Base-by-base conservation (phyloP, 2,329 filamentous ascomycete species). In the Ceratocystis huliohia region DNA sequence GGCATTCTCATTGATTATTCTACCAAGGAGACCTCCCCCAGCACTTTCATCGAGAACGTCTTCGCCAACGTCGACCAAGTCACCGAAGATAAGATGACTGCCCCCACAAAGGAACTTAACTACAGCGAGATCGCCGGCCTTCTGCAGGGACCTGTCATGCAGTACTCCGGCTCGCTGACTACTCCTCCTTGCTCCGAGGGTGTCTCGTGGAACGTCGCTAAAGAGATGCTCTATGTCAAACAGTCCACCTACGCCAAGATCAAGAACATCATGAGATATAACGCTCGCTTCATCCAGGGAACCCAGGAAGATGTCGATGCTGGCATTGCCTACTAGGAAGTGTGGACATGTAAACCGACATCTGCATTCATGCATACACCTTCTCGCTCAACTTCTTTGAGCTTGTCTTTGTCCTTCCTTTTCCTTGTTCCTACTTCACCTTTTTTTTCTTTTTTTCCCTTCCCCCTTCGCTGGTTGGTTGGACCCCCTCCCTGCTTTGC, bases 161-260 rank as follows among this genome's bases (percentile, higher is more conserved):
- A 59, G 30, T 87, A 86, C 75, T 73, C 74, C 13, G 84, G 84
- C 22, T 84, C 82, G 20, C 76, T 87, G 61, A 87, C 84, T 50
- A 86, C 83, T 0, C 84, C 84, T 22, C 84, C 84, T 3, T 86
- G 84, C 74, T 76, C 77, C 17, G 82, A 86, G 73, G 79, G 79
- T 30, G 75, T 86, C 25, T 75, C 73, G 8, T 85, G 82, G 77
- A 74, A 82, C 61, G 74, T 84, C 53, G 79, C 79, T 69, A 74
- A 76, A 68, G 70, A 80, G 66, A 78, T 79, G 46, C 72, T 84
- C 2, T 72, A 73, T 45, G 74, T 85, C 69, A 74, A 77, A 69
- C 76, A 81, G 17, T 73, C 73, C 3, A 81, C 79, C 17, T 85
- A 75, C 72, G 78, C 80, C 70, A 75, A 74, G 56, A 79, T 82